Base-by-base conservation (phyloP, 1,284 basidiomycete species). In the Rhodotorula sp. region DNA sequence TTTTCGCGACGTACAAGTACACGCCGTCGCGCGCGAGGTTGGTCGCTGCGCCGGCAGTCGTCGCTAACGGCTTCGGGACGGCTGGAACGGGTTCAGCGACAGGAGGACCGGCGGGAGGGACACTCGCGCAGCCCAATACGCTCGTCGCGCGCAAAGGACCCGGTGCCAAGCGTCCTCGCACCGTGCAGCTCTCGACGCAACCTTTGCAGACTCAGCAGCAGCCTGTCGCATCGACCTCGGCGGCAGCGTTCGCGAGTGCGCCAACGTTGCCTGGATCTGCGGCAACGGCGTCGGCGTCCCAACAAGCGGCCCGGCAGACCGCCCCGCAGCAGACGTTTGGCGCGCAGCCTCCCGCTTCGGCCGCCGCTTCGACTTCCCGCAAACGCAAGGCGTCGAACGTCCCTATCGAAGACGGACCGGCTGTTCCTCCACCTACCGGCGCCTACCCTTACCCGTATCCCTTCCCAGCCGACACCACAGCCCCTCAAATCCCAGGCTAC, bases 1-100 rank as follows among this genome's bases (percentile, higher is more conserved):
- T 94, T 11, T 84, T 86, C 47, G 90, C 90, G 5, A 27, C 48
- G 27, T 69, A 72, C 61, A 61, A 65, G 9, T 60, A 60, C 34
- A n/a, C 39, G 44, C 67, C 70, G 24, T 34, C 24, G 62, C 63
- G 34, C 51, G 56, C n/a, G 47, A 52, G 52, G 22, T 32, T 53
- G 29, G 67, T 72, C 22, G 54, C 67, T 20, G 48, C 49, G 19
- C 24, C 59, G 32, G 34, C 48, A 13, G 17, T 48, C 34, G 8
- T 19, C 8, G 24, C 36, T 22, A n/a, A 22, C 8, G 30, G 36
- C 6, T 8, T 27, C 11, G 34, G 34, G 17, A 44, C 55, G 20
- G 36, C 55, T 2, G 27, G 22, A n/a, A n/a, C 32, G 32, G 36
- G 11, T 29, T 29, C 36, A 30, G 32, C 69, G 63, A 34, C 73